Conservation (phyloP, 768 basidiomycete genomes). For the Austroboletus eburneus region DNA sequence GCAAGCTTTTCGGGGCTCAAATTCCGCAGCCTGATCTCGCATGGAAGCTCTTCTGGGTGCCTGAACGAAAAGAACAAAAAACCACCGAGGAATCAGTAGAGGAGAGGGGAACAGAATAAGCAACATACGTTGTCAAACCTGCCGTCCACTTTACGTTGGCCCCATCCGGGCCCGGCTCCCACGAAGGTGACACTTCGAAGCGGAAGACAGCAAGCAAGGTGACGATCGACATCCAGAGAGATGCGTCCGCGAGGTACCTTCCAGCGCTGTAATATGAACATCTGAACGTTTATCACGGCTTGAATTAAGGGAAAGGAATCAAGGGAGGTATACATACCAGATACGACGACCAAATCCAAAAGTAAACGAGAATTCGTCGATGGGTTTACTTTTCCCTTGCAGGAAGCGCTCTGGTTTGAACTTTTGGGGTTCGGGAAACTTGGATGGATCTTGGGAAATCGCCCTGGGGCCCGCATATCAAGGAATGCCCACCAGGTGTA, state of each 20-base stretch:
- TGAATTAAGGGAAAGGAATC: too few relatives aligned
- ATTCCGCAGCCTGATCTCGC: constrained; percentile 6
- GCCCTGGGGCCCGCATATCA: too few relatives aligned
- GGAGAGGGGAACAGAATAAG: neutral
- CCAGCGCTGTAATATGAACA: constrained; percentile 43
- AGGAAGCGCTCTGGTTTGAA: constrained; percentile 39
- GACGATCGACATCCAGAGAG: constrained; percentile 29
- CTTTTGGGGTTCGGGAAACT: constrained; percentile 34
- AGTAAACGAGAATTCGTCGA: constrained; percentile 18
- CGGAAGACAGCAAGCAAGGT: constrained; percentile 18
- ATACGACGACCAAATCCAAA: constrained; percentile 43
- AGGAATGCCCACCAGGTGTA: too few relatives aligned
- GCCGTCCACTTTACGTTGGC: constrained; percentile 18
- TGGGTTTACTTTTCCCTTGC: neutral
- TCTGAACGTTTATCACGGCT: neutral
- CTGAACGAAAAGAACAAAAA: constrained; percentile 1
- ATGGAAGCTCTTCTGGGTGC: constrained; percentile 11
- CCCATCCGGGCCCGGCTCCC: constrained; percentile 19
- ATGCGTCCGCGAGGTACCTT: constrained; percentile 38
- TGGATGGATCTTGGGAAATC: neutral
- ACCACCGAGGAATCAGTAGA: neutral
- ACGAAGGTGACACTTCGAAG: constrained; percentile 8
- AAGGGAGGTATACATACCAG: constrained; percentile 5
- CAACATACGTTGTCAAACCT: constrained; percentile 20
- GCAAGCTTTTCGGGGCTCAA: constrained; percentile 12